Evolutionary conservation across 805 yeast species (phyloP), one percentile per base, ranked within the genome.

Genomic region (Candida pini): DNA sequence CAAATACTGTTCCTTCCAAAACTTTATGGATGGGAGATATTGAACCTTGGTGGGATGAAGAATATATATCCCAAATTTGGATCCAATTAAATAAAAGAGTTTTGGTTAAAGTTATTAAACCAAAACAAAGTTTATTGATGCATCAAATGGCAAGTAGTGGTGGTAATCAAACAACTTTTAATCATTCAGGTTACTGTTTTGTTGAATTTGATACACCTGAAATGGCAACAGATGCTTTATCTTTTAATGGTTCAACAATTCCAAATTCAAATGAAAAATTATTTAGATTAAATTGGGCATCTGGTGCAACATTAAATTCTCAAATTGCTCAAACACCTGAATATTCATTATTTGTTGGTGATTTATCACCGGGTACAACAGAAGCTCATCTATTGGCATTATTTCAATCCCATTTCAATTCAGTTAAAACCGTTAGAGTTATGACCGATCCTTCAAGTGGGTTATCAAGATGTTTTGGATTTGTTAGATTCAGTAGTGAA

Each of bases 1-100:
- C 74, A 3, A 68, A 70, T 29, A 63, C 70, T 2, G 63, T 57
- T 6, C 66, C 71, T 10, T 87, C 94, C 18, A 68, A 81, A 40
- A 83, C 94, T 1, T 61, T 83, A 21, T 83, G 94, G 94, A 83
- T 83, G 94, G 94, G 94, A 9, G 92, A 83, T 56, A 63, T 83
- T 45, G 90, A 83, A 51, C 86, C 90, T 2, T 75, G 81, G 74
- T 73, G 81, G 49, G 86, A 80, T 51, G 92, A 82, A 53, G 64
- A 61, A 4, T 74, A 76, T 17, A 63, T 75, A 12, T 64, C 68
- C 32, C 62, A 75, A 30, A 64, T 85, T 56, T 81, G 88, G 87
- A 64, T 65, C 20, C 60, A 71, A 18, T 48, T 77, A 33, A 68
- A 71, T 35, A 74, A 72, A 45, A 53, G 63, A 20, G 90, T 83